Conservation (phyloP, 78 protist species). For the Polysphondylium violaceum region DNA sequence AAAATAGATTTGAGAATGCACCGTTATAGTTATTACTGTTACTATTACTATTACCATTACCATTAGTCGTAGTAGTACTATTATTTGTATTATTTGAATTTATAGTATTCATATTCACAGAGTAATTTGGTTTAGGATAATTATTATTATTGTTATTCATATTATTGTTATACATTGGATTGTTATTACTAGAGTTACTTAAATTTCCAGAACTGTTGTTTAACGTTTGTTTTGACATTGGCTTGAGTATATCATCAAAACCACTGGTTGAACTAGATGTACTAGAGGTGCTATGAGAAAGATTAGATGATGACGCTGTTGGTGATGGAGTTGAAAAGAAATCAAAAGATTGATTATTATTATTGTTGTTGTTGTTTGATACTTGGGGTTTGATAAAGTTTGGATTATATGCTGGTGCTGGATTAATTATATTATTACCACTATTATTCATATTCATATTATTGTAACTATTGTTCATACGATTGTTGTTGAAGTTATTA, state of each 20-base stretch:
- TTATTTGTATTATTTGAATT: neutral
- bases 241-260: constrained; percentile 7
- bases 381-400: neutral
- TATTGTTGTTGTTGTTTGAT: neutral
- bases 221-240: neutral
- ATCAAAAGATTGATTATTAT: neutral
- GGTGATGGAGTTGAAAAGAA: neutral
- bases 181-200: neutral
- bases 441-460: neutral
- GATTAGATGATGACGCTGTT: constrained; percentile 1
- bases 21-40: neutral
- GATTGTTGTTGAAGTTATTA: constrained; percentile 10
- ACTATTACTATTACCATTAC: neutral
- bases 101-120: constrained; percentile 31
- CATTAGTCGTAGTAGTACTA: neutral
- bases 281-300: neutral
- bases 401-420: neutral
- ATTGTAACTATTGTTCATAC: neutral
- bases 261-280: too few species aligned
- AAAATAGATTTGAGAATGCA: too few species aligned
- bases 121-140: constrained; percentile 51
- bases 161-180: neutral
- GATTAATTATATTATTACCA: neutral
- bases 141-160: neutral
- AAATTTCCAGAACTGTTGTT: neutral